A percentile compares a stretch with the other conserved stretches of the same genome.
phyloP scores from a whole-genome alignment of 1,284 basidiomycete genomes.

The Ustilago nuda region DNA sequence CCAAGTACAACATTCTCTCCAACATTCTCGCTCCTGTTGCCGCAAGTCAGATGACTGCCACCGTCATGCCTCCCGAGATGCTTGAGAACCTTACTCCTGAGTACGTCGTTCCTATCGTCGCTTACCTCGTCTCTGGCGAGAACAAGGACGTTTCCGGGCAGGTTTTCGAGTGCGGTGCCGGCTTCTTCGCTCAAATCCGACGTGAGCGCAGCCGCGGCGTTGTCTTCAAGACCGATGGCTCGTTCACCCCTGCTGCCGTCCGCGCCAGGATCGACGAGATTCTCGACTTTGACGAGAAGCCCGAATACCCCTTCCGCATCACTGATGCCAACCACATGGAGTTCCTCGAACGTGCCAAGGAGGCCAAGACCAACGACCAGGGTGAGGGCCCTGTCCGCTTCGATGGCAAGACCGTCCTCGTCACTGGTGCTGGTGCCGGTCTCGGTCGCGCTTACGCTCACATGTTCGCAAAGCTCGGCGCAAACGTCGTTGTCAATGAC shows the following conservation, averaged over 20 bases:
- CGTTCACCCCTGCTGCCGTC: constrained; percentile 92
- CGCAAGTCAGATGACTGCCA: constrained; percentile 92
- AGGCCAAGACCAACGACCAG: constrained; percentile 80
- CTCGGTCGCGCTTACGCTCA: constrained; percentile 91
- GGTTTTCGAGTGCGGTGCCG: constrained; percentile 93
- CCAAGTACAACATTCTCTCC: constrained; percentile 90
- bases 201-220: constrained; percentile 89
- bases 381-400: constrained; percentile 79
- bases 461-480: constrained; percentile 90
- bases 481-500: constrained; percentile 97
- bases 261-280: constrained; percentile 73
- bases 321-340: constrained; percentile 74
- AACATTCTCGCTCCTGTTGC: constrained; percentile 92
- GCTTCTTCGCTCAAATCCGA: constrained; percentile 89
- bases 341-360: constrained; percentile 78
- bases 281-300: constrained; percentile 79
- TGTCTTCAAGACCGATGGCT: constrained; percentile 89
- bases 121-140: constrained; percentile 64
- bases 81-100: constrained; percentile 92
- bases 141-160: constrained; percentile 79
- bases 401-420: constrained; percentile 89
- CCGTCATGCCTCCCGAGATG: constrained; percentile 96
- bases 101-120: constrained; percentile 85
- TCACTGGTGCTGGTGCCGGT: constrained; percentile 78
- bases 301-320: constrained; percentile 79